Base-by-base conservation (phyloP, 1,284 basidiomycete species). In the Stygiomarasmius scandens region DNA sequence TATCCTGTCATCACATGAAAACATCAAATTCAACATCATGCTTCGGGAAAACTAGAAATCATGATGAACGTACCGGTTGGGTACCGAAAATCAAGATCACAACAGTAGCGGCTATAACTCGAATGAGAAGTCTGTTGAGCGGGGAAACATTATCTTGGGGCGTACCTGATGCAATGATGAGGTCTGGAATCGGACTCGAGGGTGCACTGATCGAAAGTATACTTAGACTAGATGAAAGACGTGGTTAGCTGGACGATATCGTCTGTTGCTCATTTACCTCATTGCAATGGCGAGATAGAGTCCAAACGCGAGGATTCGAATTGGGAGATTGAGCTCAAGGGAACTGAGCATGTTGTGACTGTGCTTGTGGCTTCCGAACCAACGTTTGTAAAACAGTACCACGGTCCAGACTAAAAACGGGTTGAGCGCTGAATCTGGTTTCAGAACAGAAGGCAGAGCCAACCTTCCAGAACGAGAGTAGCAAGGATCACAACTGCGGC, bases 11-110 rank as follows among this genome's bases (percentile, higher is more conserved):
- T 34, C 51, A 20, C 20, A 44, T 24, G 36, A n/a, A n/a, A n/a
- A n/a, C n/a, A n/a, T n/a, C n/a, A n/a, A n/a, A n/a, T n/a, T n/a
- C n/a, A n/a, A n/a, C n/a, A n/a, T n/a, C n/a, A n/a, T n/a, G n/a
- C 14, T 32, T 16, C 27, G n/a, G 3, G 32, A 5, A 9, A 10
- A 36, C 34, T 50, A 4, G 45, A 32, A 38, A 32, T n/a, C n/a
- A 16, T 46, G 19, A 44, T 34, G 10, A 49, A 48, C 69, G 59
- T 63, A 75, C 77, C 54, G 59, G 65, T 61, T 79, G 79, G 0
- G 79, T 77, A 1, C 72, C 78, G 61, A 82, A 82, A 45, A 80
- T 74, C 36, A 79, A 38, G 14, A 80, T 66, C 12, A 78, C 66
- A 25, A 75, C 70, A 4, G 69, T 77, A 11, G 77, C 70, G 58